Evolutionary conservation across 2,329 filamentous ascomycete species (phyloP), one percentile per base, ranked within the genome.

Genomic region (Sporothrix euskadiensis): DNA sequence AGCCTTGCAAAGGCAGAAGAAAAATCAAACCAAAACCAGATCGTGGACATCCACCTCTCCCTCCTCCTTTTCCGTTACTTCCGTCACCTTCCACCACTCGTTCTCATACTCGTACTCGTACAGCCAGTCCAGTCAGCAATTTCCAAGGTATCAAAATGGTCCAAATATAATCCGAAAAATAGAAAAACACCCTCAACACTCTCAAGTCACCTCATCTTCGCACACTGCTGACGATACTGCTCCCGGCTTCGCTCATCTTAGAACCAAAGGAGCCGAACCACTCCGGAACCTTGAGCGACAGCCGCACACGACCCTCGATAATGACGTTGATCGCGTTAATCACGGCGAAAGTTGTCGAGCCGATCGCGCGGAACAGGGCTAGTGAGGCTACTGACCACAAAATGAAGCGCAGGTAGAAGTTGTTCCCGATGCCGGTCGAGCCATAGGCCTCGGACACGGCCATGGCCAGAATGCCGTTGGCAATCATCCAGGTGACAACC

Each of bases 401-500:
- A 80, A 99, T 93, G 83, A 98, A 96, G 49, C 90, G 91, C 59
- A 99, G 88, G 81, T 99, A 99, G 80, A 92, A 90, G 84, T 99
- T 99, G 78, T 91, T 87, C 7, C 90, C 90, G 69, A 97, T 90
- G 56, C 89, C 84, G 66, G 86, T 88, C 74, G 87, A 86, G 63
- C 88, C 88, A 82, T 98, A 99, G 3, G 92, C 90, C 83, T 99
- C 96, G 5, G 89, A 92, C 16, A 98, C 91, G 1, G 92, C 89
- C 96, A 99, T 99, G 80, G 93, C 95, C 52, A 99, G 89, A 74
- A 97, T 89, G 3, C 92, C 94, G 81, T 99, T 99, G 78, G 90
- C 89, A 49, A 97, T 88, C 88, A 99, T 94, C 96, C 96, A 99
- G 65, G 91, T 88, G 59, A 97, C 90, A 14, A 99, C 96, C 91